Evolutionary conservation across 352 stramenopile genomes (phyloP), one percentile per base, ranked within the genome.

Genomic region (Phytophthora sansomeana): DNA sequence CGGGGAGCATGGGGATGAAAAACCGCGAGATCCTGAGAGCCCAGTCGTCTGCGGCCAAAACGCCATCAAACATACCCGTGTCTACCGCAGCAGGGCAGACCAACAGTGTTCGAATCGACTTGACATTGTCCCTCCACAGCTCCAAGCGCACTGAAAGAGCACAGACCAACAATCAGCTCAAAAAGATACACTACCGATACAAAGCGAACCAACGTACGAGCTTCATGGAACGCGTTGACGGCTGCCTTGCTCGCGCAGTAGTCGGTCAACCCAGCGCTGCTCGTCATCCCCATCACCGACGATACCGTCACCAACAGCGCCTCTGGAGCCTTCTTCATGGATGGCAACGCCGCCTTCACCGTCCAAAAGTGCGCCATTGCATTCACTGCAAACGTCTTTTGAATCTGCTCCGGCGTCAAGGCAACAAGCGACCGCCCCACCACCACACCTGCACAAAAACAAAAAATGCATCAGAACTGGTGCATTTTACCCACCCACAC

Each of bases 191-290:
- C 33, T 41, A 14, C 1, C 35, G 2, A 6, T 17, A 41, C 24
- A 32, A 19, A 11, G 10, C 36, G 14, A 32, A 30, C 13, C 5
- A 19, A 67, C 63, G 8, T 32, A 83, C 85, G 28, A 46, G 78
- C 78, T 65, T 94, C 84, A 65, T 92, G 84, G 62, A 93, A 96
- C 3, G 79, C 83, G 36, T 80, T 87, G 19, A 87, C 67, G 2
- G 87, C 87, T 24, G 81, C 87, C 63, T 96, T 96, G 68, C 77
- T 91, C 6, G 81, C 81, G 43, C 83, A 92, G 58, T 96, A 96
- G 74, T 96, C 87, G 0, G 67, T 72, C 32, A 96, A 68, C 39
- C 77, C 67, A 0, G 87, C 83, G 16, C 83, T 83, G 48, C 73
- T 84, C 8, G 76, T 82, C 57, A 94, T 75, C 8, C 84, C 84